Evolutionary conservation across 345 rosid species (phyloP), one percentile per base, ranked within the genome.

Genomic region (Noccaea caerulescens): DNA sequence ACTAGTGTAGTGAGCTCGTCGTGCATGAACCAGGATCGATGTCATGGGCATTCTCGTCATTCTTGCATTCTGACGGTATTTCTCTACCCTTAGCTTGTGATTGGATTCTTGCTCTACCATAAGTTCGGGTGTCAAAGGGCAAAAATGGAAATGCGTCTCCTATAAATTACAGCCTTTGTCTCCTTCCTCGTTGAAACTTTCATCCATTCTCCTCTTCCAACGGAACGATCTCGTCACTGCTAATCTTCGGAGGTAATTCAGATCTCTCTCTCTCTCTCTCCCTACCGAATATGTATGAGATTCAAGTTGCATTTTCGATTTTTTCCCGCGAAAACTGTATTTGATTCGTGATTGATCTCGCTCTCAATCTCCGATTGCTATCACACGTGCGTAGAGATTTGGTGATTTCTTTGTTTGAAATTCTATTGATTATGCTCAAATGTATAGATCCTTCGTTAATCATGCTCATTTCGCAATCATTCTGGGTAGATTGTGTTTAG

Each of bases 241-340:
- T 33, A 42, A 66, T 66, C 67, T 10, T 8, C 62, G 1, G 2
- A 74, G 78, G 72, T 74, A 74, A 66, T 20, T 18, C 32, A 1
- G 47, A 72, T 54, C 63, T 72, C 68, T 72, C 27, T 52, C 16
- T 54, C 2, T 25, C 30, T 34, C 16, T 65, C 36, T 11, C 41
- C 0, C 14, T 32, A 16, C 18, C n/a, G n/a, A n/a, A n/a, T n/a
- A n/a, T n/a, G n/a, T n/a, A n/a, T n/a, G n/a, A n/a, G n/a, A n/a
- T n/a, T n/a, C n/a, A n/a, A n/a, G 18, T 16, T 4, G 0, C 53
- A 57, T 73, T 57, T 4, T 7, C 1, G 23, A 41, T 66, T 25
- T 1, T 1, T 25, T 52, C 37, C 14, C 33, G 7, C 36, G 18
- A 50, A 50, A 57, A 5, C 45, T 42, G 39, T 74, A 3, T 33